Base-by-base conservation (phyloP, 208 protist species). In the Leishmania amazonensis region DNA sequence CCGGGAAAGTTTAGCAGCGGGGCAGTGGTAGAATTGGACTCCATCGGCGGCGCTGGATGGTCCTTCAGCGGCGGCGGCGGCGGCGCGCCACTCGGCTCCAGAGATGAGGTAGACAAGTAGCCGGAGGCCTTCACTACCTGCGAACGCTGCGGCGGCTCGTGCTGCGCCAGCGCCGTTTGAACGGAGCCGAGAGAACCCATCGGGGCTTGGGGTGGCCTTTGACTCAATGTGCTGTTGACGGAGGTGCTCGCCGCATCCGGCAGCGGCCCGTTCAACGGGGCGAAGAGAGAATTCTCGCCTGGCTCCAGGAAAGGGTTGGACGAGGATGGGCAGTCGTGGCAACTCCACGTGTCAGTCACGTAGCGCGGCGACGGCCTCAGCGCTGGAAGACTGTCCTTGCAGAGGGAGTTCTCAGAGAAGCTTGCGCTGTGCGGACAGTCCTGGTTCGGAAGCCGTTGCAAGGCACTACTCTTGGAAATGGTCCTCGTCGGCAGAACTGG, bases 271-370 rank as follows among this genome's bases (percentile, higher is more conserved):
- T 9, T 45, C 17, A 35, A 31, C 19, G 40, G 11, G 68, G 38
- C 51, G 21, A 28, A 24, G 58, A 40, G 19, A 6, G 31, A 47
- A 24, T 17, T 72, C 15, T 81, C 81, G 7, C 60, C 71, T 1
- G 76, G 21, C 4, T 73, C 76, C 40, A 78, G 51, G 62, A 85
- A 85, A 0, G 81, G 81, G 60, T 85, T 85, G 8, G 76, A 73
- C 35, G 51, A 40, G 17, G 76, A 80, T 0, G 81, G n/a, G n/a
- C n/a, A 73, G 19, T 31, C 67, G 31, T 62, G 17, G 21, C 49
- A 35, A n/a, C 40, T 65, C 57, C 5, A 13, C n/a, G 31, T 31
- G 42, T 75, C 64, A 53, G 51, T 31, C 35, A 19, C 58, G 17
- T 71, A 49, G 28, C 45, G 31, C 60, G 35, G 62, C 49, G 79